Evolutionary conservation across 2,329 filamentous ascomycete genomes (phyloP).

Genomic region (Fusarium praegraminearum): DNA sequence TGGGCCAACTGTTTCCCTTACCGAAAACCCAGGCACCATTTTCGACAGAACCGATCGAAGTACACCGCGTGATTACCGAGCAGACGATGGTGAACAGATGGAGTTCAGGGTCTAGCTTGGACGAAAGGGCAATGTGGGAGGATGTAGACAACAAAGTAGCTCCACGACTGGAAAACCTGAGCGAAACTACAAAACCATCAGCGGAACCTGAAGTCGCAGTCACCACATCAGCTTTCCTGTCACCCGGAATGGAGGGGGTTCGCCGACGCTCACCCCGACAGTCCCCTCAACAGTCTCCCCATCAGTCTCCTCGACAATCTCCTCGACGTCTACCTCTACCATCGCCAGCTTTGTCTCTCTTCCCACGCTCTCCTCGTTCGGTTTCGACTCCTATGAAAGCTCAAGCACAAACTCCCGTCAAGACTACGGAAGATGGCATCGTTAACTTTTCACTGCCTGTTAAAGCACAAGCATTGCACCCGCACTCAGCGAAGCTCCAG

Average conservation of each 20-base stretch:
- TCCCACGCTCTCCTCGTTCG: constrained; percentile 12
- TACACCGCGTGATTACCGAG: constrained; percentile 45
- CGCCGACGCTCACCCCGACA: constrained; percentile 65
- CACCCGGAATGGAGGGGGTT: constrained; percentile 63
- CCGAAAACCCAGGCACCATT: constrained; percentile 49
- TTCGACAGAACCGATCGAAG: constrained; percentile 25
- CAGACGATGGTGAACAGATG: constrained; percentile 62
- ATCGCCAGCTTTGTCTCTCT: constrained; percentile 30
- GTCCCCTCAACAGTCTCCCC: constrained; percentile 57
- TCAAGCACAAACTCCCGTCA: constrained; percentile 15
- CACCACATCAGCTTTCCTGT: constrained; percentile 63
- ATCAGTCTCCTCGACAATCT: constrained; percentile 58
- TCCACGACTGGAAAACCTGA: not conserved
- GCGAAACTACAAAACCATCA: not conserved
- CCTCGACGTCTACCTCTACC: constrained; percentile 55
- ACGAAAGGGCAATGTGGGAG: constrained; percentile 59
- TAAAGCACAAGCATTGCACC: constrained; percentile 36
- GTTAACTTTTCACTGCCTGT: constrained; percentile 45
- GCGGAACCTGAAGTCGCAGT: constrained; percentile 50
- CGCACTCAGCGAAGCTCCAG: constrained; percentile 42
- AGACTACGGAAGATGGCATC: constrained; percentile 19
- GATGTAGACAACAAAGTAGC: constrained; percentile 41
- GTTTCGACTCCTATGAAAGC: not conserved
- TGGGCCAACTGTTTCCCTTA: constrained; percentile 58
- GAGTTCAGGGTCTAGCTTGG: constrained; percentile 58